phyloP scores from a whole-genome alignment of 352 stramenopile genomes.

The Phytophthora chlamydospora region DNA sequence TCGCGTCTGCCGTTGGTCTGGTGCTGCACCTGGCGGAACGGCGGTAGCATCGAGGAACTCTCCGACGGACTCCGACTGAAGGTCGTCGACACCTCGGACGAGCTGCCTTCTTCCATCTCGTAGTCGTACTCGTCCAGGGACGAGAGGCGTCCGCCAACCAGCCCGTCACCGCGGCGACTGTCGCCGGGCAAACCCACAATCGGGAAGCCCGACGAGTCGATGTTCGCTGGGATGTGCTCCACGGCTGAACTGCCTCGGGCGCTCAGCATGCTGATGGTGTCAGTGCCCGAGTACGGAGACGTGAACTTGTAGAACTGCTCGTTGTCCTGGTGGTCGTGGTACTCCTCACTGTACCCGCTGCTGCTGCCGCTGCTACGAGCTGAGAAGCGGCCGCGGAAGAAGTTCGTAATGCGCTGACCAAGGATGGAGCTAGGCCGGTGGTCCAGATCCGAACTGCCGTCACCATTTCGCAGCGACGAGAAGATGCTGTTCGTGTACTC shows the following conservation, averaged over 20 bases:
- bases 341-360: slow-evolving; percentile 45
- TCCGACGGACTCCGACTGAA: slow-evolving; percentile 43
- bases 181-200: slow-evolving; percentile 40
- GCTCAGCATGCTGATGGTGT: slow-evolving; percentile 37
- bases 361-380: slow-evolving; percentile 47
- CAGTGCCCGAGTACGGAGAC: slow-evolving; percentile 42
- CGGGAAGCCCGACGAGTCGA: slow-evolving; percentile 33
- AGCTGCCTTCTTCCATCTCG: slow-evolving; percentile 33
- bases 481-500: slow-evolving; percentile 73
- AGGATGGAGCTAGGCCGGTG: slow-evolving; percentile 53
- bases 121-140: slow-evolving; percentile 74
- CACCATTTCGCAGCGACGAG: slow-evolving; percentile 48
- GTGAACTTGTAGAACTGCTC: slow-evolving; percentile 57
- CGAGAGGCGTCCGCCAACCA: slow-evolving; percentile 54
- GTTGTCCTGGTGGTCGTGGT: slow-evolving; percentile 37
- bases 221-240: slow-evolving; percentile 31
- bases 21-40: slow-evolving; percentile 46
- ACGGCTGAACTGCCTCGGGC: slow-evolving; percentile 36
- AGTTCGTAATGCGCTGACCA: slow-evolving; percentile 64
- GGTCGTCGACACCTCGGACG: slow-evolving; percentile 46
- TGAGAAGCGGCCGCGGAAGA: slow-evolving; percentile 63
- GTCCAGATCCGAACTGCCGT: slow-evolving; percentile 40
- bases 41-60: slow-evolving; percentile 45
- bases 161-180: slow-evolving; percentile 41
- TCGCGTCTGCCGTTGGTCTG: slow-evolving; percentile 59